phyloP scores from a whole-genome alignment of 441 rosid genomes.

The Euphorbia celastroides region DNA sequence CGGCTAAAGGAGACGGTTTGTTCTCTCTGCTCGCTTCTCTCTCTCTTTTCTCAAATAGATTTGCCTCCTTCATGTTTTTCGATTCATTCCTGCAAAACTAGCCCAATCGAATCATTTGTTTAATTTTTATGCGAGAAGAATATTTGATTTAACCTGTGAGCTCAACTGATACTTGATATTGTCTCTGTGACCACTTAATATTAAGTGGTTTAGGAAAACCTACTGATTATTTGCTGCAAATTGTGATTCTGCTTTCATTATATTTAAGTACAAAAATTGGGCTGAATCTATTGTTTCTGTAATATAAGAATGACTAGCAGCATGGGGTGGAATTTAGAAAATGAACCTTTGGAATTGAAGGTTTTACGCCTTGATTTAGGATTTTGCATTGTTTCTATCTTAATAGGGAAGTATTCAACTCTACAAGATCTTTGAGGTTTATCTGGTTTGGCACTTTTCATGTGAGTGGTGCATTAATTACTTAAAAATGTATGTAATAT shows the following conservation, averaged over 20 bases:
- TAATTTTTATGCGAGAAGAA: neutral
- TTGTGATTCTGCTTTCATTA: neutral
- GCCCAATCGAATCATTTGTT: neutral
- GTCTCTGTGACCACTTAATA: neutral
- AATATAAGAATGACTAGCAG: no score
- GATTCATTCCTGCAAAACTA: neutral
- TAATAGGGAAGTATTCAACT: neutral
- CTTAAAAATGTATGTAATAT: no score
- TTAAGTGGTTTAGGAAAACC: neutral
- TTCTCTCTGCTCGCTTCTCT: conserved; percentile 12
- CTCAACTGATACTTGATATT: neutral
- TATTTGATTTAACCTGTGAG: no score
- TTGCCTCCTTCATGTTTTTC: no score
- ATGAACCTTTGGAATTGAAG: neutral
- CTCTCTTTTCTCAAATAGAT: no score
- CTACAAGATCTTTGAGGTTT: neutral
- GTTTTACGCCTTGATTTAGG: neutral
- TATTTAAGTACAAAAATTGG: neutral
- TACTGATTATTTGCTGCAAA: neutral
- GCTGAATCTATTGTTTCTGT: neutral
- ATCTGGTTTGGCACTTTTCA: neutral
- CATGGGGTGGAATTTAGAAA: neutral
- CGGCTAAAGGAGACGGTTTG: conserved; percentile 49
- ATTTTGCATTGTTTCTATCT: neutral
- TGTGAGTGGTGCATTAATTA: neutral